Percentiles rank a stretch among this genome's conserved stretches.
Conservation (phyloP, 257 asterid species). For the Leonotis leonurus region DNA sequence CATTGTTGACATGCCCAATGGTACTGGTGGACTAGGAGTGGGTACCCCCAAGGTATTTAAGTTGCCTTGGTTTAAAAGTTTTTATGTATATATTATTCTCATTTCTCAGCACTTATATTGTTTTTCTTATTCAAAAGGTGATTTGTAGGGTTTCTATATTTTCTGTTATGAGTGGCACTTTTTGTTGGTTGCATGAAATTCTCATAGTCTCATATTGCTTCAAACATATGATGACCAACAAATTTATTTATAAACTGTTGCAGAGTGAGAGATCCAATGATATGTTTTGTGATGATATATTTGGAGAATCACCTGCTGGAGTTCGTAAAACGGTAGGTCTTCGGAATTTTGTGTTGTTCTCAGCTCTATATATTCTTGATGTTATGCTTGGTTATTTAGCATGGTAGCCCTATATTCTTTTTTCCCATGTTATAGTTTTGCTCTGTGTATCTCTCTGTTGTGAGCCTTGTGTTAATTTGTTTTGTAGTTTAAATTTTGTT, state of each 20-base stretch:
- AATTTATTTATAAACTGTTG: constrained; percentile 16
- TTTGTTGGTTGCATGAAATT: no score
- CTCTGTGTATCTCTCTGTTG: not conserved
- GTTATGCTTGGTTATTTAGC: not conserved
- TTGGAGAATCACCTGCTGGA: constrained; percentile 94
- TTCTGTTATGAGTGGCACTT: no score
- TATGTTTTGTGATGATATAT: constrained; percentile 69
- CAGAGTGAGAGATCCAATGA: constrained; percentile 82
- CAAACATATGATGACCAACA: no score
- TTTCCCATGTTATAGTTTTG: not conserved
- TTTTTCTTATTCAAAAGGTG: no score
- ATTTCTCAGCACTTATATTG: no score
- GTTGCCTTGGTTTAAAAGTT: not conserved
- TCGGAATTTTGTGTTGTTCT: not conserved
- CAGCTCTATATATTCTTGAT: not conserved
- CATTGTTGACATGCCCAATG: constrained; percentile 39
- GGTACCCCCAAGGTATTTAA: constrained; percentile 84
- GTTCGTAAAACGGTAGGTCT: constrained; percentile 62
- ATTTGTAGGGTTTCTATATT: no score
- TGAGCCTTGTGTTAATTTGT: not conserved
- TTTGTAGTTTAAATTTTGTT: no score
- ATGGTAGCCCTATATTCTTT: not conserved
- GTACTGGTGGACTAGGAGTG: constrained; percentile 79
- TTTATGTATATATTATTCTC: not conserved
- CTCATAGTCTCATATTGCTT: constrained; percentile 10